phyloP scores from a whole-genome alignment of 2,329 filamentous ascomycete genomes.

The Microsporum ferrugineum region DNA sequence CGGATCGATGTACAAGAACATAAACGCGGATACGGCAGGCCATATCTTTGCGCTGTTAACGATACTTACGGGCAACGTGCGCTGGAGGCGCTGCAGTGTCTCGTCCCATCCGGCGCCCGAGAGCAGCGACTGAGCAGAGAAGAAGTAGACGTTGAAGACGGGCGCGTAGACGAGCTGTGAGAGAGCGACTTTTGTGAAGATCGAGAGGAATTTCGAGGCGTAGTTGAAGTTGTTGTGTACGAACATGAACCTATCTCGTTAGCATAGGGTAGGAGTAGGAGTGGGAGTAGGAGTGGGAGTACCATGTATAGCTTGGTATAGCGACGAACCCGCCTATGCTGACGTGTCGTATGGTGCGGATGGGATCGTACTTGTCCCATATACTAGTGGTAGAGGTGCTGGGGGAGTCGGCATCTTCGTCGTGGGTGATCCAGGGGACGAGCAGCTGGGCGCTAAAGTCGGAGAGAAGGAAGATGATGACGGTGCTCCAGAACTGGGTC shows the following conservation, averaged over 20 bases:
- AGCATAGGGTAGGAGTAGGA: not conserved
- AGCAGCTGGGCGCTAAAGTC: conserved; percentile 69
- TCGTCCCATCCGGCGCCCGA: conserved; percentile 55
- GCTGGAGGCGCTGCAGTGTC: conserved; percentile 57
- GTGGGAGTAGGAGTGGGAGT: conserved; percentile 15
- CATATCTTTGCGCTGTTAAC: conserved; percentile 76
- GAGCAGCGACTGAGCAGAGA: conserved; percentile 65
- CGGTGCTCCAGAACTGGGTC: conserved; percentile 65
- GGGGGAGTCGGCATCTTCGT: conserved; percentile 31
- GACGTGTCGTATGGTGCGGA: conserved; percentile 59
- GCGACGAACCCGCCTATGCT: conserved; percentile 60
- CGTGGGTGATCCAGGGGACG: conserved; percentile 20
- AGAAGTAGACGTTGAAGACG: conserved; percentile 72
- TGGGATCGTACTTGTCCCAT: conserved; percentile 50
- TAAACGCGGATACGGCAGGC: conserved; percentile 78
- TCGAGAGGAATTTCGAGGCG: conserved; percentile 55
- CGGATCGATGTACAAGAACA: conserved; percentile 68
- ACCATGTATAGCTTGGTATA: conserved; percentile 78
- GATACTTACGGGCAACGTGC: conserved; percentile 65
- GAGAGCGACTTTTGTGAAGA: conserved; percentile 64
- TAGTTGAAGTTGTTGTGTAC: conserved; percentile 78
- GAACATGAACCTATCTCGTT: conserved; percentile 56
- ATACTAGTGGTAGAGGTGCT: conserved; percentile 17
- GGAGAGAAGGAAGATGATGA: conserved; percentile 68
- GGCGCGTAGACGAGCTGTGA: conserved; percentile 77